Percentiles rank a stretch among this genome's conserved stretches.
Evolutionary conservation across 73 alveolate species (phyloP).

Genomic region (Blepharisma japonicum): DNA sequence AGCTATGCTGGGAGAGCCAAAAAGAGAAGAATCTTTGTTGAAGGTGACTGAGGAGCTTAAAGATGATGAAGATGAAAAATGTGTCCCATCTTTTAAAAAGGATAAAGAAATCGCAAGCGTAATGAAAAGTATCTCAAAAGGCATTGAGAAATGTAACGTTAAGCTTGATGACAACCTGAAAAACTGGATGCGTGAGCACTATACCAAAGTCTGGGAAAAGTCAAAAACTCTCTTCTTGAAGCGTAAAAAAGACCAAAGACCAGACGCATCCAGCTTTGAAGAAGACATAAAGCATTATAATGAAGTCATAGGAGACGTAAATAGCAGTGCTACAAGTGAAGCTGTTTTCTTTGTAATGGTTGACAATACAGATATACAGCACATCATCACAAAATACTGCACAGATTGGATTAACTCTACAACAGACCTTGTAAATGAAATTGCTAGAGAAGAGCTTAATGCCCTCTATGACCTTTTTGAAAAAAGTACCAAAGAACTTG

Average conservation of each 20-base stretch:
- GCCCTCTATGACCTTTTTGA: conserved; percentile 47
- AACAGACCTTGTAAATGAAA: conserved; percentile 23
- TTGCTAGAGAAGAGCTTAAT: conserved; percentile 61
- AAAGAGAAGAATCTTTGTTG: not conserved
- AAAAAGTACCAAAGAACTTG: conserved; percentile 53
- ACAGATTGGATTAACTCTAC: not conserved
- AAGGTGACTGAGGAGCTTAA: not conserved
- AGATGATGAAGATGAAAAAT: conserved; percentile 12
- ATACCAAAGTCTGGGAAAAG: conserved; percentile 26
- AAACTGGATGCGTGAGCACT: conserved; percentile 20
- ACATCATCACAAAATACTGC: not conserved
- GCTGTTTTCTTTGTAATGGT: conserved; percentile 16
- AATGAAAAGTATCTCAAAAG: conserved; percentile 6
- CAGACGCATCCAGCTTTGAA: conserved; percentile 15
- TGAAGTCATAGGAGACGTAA: conserved; percentile 8
- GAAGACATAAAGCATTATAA: conserved; percentile 25
- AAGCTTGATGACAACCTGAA: not conserved
- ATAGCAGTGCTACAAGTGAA: not conserved
- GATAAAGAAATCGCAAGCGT: not conserved
- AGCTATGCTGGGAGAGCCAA: not conserved
- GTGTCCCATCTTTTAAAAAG: conserved; percentile 12
- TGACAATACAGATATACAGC: conserved; percentile 24
- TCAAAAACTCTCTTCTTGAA: not conserved
- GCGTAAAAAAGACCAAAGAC: conserved; percentile 24
- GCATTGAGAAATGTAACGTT: not conserved